Conservation (phyloP, 805 yeast genomes). For the Candida vartiovaarae region DNA sequence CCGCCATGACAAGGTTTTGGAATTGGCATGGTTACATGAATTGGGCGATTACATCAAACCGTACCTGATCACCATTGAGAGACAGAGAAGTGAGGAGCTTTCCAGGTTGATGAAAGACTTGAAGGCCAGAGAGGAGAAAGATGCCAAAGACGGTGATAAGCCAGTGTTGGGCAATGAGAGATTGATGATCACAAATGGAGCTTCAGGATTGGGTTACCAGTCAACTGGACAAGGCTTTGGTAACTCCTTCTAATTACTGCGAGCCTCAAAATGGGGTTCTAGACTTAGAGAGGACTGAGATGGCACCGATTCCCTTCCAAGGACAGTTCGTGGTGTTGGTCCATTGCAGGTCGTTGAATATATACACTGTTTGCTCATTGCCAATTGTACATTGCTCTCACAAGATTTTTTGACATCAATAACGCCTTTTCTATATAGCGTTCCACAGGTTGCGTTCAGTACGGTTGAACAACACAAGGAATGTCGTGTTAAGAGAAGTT, state of each 20-base stretch:
- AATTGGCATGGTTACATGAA: constrained; percentile 84
- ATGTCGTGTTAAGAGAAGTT: too few species aligned
- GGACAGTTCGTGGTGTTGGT: too few species aligned
- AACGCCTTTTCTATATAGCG: not conserved
- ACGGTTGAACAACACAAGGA: too few species aligned
- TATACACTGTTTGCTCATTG: not conserved
- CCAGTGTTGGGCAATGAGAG: constrained; percentile 54
- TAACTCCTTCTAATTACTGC: constrained; percentile 30
- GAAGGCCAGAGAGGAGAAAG: constrained; percentile 60
- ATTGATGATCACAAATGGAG: constrained; percentile 77
- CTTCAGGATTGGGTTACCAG: constrained; percentile 56
- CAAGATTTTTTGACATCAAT: not conserved
- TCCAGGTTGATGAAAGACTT: constrained; percentile 63
- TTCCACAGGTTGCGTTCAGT: too few species aligned
- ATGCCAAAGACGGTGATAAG: constrained; percentile 40
- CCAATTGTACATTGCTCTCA: not conserved
- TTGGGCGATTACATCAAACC: constrained; percentile 86
- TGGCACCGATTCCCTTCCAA: too few species aligned
- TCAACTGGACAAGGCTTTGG: constrained; percentile 72
- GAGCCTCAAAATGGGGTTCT: not conserved
- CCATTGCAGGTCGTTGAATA: too few species aligned
- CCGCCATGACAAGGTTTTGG: constrained; percentile 77
- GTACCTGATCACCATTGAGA: constrained; percentile 75
- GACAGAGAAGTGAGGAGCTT: constrained; percentile 67
- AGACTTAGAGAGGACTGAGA: not conserved